These are phyloP conservation scores for Oryza glumipatula DNA, from an alignment of 176 grass and related monocot species.

Conservation along the genomic window DNA sequence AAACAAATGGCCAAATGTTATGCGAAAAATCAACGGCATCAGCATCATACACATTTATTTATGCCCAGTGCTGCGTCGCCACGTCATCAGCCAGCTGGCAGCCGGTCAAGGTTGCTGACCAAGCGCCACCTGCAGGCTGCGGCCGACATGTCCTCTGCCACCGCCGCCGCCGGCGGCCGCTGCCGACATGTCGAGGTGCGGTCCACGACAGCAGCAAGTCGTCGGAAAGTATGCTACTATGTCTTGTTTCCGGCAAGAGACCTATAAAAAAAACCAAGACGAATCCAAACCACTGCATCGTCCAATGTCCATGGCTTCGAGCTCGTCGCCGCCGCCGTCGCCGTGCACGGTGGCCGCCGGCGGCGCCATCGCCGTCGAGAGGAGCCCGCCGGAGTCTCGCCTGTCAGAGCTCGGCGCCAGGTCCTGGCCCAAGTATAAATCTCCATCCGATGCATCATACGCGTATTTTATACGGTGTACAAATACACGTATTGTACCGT, in stretches of 20 bases:
- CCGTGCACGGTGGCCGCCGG: no score
- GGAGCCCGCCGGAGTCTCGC: conserved; percentile 7
- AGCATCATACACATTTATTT: no score
- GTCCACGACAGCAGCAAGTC: conserved; percentile 24
- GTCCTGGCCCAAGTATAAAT: conserved; percentile 35
- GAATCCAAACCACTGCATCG: neutral
- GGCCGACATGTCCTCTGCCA: neutral
- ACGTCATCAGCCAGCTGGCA: neutral
- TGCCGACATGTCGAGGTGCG: conserved; percentile 32
- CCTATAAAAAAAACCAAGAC: neutral
- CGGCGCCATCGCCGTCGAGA: conserved; percentile 27
- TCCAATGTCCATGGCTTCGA: conserved; percentile 21
- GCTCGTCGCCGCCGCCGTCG: neutral
- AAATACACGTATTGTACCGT: neutral
- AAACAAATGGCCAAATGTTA: no score
- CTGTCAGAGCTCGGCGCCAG: conserved; percentile 42
- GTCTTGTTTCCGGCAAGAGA: neutral
- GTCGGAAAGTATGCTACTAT: neutral
- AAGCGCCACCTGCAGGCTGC: neutral
- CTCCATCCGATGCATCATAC: neutral
- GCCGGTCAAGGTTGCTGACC: conserved; percentile 19
- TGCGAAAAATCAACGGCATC: no score
- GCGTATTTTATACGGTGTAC: neutral
- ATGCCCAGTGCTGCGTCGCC: neutral
- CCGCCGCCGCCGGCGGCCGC: neutral